A percentile compares a stretch with the other conserved stretches of the same genome.
phyloP scores from a whole-genome alignment of 2,329 filamentous ascomycete species.

The Graphilbum fragrans region DNA sequence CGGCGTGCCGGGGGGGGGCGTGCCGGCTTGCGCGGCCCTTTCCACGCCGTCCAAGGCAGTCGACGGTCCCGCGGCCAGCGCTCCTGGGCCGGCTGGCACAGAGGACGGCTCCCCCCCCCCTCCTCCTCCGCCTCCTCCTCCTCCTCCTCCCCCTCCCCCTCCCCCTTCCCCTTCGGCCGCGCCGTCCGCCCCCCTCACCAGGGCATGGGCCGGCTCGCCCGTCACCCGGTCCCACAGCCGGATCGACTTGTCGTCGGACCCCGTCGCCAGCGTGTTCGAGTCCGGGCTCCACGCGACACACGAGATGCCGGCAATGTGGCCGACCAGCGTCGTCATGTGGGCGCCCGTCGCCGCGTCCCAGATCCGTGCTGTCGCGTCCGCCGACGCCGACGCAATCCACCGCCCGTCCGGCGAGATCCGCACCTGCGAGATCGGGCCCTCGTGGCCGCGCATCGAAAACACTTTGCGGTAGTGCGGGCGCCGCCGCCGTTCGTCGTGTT shows the following conservation, averaged over 20 bases:
- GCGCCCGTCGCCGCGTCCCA: slow-evolving; percentile 73
- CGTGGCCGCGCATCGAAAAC: slow-evolving; percentile 65
- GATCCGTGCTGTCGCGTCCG: slow-evolving; percentile 82
- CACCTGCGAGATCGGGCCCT: slow-evolving; percentile 67
- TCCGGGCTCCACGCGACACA: slow-evolving; percentile 93
- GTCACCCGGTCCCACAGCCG: slow-evolving; percentile 75
- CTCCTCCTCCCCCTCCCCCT: slow-evolving; percentile 1
- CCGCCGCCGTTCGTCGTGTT: slow-evolving; percentile 35
- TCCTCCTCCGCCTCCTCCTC: background rate
- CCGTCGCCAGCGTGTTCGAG: slow-evolving; percentile 74
- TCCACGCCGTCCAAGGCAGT: too few relatives aligned
- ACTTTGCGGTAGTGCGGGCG: slow-evolving; percentile 56
- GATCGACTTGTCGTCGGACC: slow-evolving; percentile 93
- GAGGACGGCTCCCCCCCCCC: too few relatives aligned
- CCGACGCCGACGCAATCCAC: slow-evolving; percentile 82
- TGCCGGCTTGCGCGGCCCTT: too few relatives aligned
- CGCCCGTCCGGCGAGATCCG: slow-evolving; percentile 83
- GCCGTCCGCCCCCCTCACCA: slow-evolving; percentile 8
- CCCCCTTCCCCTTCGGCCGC: slow-evolving; percentile 5
- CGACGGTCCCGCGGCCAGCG: too few relatives aligned
- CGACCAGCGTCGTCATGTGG: slow-evolving; percentile 79
- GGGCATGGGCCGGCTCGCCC: slow-evolving; percentile 24
- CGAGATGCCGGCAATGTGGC: slow-evolving; percentile 84
- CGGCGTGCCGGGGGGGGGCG: background rate
- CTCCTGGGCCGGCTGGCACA: too few relatives aligned